These are phyloP conservation scores for Pseudodiploospora longispora DNA, from an alignment of 2,329 filamentous ascomycete species.

Conservation along the genomic window DNA sequence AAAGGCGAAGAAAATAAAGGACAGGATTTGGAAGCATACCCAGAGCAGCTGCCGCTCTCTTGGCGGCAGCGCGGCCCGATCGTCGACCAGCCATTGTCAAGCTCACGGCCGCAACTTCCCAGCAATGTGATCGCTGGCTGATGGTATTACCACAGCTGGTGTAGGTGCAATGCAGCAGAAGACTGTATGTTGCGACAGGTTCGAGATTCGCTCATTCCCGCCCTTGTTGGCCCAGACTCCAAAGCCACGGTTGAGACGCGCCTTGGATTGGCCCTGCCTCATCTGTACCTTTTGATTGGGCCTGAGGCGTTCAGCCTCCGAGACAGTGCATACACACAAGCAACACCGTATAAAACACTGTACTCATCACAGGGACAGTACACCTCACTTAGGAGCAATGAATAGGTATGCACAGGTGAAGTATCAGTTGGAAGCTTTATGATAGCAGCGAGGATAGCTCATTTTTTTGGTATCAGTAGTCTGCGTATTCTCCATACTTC, in stretches of 20 bases:
- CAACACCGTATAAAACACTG: neutral
- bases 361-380: neutral
- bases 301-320: neutral
- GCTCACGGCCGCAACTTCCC: neutral
- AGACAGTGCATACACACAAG: neutral
- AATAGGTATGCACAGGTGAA: no score
- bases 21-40: conserved; percentile 29
- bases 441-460: no score
- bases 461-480: no score
- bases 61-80: conserved; percentile 46
- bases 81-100: conserved; percentile 32
- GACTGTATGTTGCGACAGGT: no score
- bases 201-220: no score
- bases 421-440: no score
- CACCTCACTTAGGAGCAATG: no score
- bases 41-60: conserved; percentile 44
- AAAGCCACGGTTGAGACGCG: neutral
- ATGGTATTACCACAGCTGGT: no score
- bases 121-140: no score
- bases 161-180: no score
- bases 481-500: no score
- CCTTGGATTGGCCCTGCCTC: conserved; percentile 1
- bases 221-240: no score
- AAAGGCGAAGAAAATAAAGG: neutral
- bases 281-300: conserved; percentile 1